A percentile compares a stretch with the other conserved stretches of the same genome.
These are phyloP conservation scores for Linnemannia elongata DNA, from an alignment of 192 early-diverging fungal genomes.

Conservation along the genomic window DNA sequence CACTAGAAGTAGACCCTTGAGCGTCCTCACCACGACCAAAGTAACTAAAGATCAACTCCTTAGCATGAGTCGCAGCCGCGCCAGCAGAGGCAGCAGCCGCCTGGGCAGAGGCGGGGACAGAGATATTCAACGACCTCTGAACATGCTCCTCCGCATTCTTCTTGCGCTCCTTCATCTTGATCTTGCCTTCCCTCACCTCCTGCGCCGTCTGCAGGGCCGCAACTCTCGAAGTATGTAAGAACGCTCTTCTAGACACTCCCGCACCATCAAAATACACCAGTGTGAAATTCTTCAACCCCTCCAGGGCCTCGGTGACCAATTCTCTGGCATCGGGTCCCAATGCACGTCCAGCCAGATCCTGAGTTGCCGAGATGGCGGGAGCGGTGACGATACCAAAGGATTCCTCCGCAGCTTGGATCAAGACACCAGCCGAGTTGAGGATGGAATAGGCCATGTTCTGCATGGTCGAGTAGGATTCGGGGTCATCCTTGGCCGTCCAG, in stretches of 20 bases:
- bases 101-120: constrained; percentile 5
- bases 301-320: constrained; percentile 42
- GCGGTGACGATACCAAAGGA: constrained; percentile 38
- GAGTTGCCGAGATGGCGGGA: constrained; percentile 45
- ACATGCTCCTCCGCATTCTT: constrained; percentile 10
- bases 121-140: background rate
- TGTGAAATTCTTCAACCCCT: constrained; percentile 42
- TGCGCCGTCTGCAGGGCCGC: constrained; percentile 52
- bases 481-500: constrained; percentile 49
- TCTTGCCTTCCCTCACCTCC: constrained; percentile 48
- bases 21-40: constrained; percentile 12
- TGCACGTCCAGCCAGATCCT: constrained; percentile 40
- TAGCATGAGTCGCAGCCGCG: constrained; percentile 23
- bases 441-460: constrained; percentile 49
- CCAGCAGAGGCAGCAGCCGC: constrained; percentile 12
- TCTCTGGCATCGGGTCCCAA: constrained; percentile 47
- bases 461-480: constrained; percentile 44
- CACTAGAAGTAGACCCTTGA: background rate
- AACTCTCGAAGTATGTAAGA: constrained; percentile 42
- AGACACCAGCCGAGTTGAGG: constrained; percentile 48
- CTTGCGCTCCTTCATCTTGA: constrained; percentile 47
- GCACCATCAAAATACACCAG: constrained; percentile 48
- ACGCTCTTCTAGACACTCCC: constrained; percentile 41
- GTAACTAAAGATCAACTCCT: constrained; percentile 38
- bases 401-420: constrained; percentile 50